Evolutionary conservation across 768 basidiomycete species (phyloP), one percentile per base, ranked within the genome.

Genomic region (Amanita thiersii): DNA sequence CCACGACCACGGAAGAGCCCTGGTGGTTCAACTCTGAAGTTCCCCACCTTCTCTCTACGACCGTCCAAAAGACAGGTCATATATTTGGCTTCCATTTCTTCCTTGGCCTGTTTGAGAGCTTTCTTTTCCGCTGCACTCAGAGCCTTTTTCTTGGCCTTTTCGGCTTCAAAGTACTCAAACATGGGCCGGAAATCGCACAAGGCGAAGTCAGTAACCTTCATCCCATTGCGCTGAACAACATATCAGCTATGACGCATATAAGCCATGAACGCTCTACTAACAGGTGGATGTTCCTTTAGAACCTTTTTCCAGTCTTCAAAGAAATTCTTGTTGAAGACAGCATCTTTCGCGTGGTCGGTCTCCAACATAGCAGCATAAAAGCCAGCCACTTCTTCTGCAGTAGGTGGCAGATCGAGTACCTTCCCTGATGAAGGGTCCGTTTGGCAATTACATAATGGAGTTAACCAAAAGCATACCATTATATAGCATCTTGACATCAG

Each of bases 1-100:
- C 96, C 96, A 49, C 96, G 92, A 47, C 96, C 96, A 60, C 96
- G 70, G 65, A 98, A 99, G 38, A 98, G 65, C n/a, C 94, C 93
- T 19, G 96, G 96, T 58, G 96, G 96, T 72, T 99, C 96, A 39
- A 97, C 81, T 50, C 92, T 76, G 71, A 98, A 98, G 65, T 98
- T 99, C 28, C 96, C 96, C 36, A 97, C 78, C 60, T 97, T 98
- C 68, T 99, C 96, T 64, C 91, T 94, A 40, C 93, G 81, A 9
- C 94, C 94, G 54, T 99, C 91, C 24, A 99, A 76, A n/a, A 81
- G 55, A 61, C 94, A 97, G 18, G 75, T 73, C 15, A 75, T 78
- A 61, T 92, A 97, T 48, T 83, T 85, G 37, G 77, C 79, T 62
- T 98, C 96, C 46, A 81, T 54, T 20, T 77, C 75, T 41, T 97